Conservation (phyloP, 768 basidiomycete species). For the Cyathus striatus region DNA sequence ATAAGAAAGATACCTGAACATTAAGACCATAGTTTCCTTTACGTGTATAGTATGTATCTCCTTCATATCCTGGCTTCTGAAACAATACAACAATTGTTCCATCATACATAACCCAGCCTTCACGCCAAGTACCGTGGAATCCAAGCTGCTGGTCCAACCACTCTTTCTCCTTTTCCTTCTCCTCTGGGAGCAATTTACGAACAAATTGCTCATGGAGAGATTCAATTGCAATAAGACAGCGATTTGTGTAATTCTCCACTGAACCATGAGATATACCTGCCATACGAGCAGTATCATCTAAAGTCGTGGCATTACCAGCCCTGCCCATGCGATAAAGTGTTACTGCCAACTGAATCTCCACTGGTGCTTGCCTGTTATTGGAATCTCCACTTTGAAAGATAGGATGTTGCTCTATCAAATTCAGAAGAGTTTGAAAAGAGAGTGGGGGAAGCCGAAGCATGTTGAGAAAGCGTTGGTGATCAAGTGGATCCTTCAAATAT, state of each 20-base stretch:
- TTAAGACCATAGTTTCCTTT: slow-evolving; percentile 29
- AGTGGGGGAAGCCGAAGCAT: slow-evolving; percentile 12
- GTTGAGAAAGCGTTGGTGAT: slow-evolving; percentile 10
- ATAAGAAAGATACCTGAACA: slow-evolving; percentile 20
- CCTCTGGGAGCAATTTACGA: slow-evolving; percentile 9
- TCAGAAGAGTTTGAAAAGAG: slow-evolving; percentile 8
- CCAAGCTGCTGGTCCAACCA: slow-evolving; percentile 25
- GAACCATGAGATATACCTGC: slow-evolving; percentile 13
- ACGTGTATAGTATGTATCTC: slow-evolving; percentile 24
- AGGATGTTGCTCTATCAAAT: slow-evolving; percentile 8
- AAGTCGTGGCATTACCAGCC: slow-evolving; percentile 14
- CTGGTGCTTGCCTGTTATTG: slow-evolving; percentile 13
- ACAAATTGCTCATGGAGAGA: slow-evolving; percentile 4
- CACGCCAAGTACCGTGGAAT: slow-evolving; percentile 19
- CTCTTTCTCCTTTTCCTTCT: slow-evolving; percentile 23
- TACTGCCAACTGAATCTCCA: slow-evolving; percentile 17
- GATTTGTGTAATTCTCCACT: slow-evolving; percentile 5
- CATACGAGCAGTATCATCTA: slow-evolving; percentile 13
- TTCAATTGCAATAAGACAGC: slow-evolving; percentile 5
- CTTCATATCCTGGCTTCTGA: slow-evolving; percentile 18
- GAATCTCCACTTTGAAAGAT: slow-evolving; percentile 15
- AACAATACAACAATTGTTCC: slow-evolving; percentile 20
- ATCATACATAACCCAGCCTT: slow-evolving; percentile 26
- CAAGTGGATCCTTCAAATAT: slow-evolving; percentile 6
- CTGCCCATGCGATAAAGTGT: slow-evolving; percentile 16